These are phyloP conservation scores for Lumnitzera littorea DNA, from an alignment of 345 rosid genomes.

Conservation along the genomic window DNA sequence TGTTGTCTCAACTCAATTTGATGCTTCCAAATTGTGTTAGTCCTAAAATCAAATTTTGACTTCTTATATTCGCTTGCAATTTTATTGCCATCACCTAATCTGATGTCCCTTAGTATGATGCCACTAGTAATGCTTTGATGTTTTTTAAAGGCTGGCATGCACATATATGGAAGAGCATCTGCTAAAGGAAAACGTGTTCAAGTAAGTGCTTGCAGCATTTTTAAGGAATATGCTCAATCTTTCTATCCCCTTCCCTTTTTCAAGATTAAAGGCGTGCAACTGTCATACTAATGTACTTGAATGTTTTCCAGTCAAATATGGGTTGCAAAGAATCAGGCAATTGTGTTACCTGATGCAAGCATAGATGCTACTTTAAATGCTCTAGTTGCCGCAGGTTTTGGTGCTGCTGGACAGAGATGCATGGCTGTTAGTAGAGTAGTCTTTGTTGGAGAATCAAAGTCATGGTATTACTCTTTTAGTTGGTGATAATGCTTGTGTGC, in stretches of 20 bases:
- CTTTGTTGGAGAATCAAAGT: constrained; percentile 68
- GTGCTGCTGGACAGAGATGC: constrained; percentile 99
- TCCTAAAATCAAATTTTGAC: no score
- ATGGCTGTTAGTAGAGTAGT: constrained; percentile 95
- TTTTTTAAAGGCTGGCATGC: constrained; percentile 85
- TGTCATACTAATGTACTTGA: constrained; percentile 10
- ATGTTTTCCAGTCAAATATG: constrained; percentile 76
- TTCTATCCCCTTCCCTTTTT: neutral
- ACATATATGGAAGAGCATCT: constrained; percentile 82
- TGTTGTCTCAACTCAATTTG: no score
- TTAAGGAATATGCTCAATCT: neutral
- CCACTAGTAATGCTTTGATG: constrained; percentile 2
- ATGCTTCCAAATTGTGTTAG: no score
- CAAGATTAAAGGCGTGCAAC: neutral
- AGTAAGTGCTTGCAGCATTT: constrained; percentile 27
- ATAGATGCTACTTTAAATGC: constrained; percentile 78
- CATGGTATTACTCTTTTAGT: constrained; percentile 43
- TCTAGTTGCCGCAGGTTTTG: constrained; percentile 91
- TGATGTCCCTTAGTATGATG: neutral
- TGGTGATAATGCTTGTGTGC: no score
- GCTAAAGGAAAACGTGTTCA: constrained; percentile 96
- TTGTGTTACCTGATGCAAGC: constrained; percentile 81
- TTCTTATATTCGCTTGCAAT: neutral
- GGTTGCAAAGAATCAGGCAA: constrained; percentile 93
- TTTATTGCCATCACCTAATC: no score